Percentiles rank a stretch among this genome's conserved stretches.
phyloP scores from a whole-genome alignment of 331 rosid species.

The Phaseolus coccineus region DNA sequence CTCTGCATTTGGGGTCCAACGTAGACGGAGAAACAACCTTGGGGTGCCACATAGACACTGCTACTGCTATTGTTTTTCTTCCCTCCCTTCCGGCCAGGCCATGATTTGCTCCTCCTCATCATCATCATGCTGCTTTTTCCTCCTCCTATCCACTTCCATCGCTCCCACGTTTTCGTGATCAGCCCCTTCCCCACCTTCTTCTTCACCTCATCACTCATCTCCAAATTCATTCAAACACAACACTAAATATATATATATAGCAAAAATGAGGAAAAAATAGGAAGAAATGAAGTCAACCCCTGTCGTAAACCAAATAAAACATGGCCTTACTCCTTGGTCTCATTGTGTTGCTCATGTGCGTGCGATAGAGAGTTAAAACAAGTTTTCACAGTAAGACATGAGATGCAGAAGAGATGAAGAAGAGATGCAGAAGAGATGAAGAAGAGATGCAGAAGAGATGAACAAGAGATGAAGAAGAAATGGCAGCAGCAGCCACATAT shows the following conservation, averaged over 20 bases:
- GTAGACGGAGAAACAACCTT: conserved; percentile 86
- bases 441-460: no score
- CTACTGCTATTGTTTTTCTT: not conserved
- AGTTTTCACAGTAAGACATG: no score
- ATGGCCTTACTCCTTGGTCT: conserved; percentile 66
- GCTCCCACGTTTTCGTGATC: conserved; percentile 75
- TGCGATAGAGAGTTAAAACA: no score
- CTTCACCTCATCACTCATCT: not conserved
- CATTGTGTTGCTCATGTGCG: conserved; percentile 70
- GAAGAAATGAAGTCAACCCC: conserved; percentile 55
- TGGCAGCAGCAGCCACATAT: no score
- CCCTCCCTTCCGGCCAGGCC: conserved; percentile 9
- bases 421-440: no score
- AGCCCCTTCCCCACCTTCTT: conserved; percentile 48
- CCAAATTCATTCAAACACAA: no score
- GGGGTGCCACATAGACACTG: conserved; percentile 36
- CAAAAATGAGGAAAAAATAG: no score
- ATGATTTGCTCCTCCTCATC: conserved; percentile 42
- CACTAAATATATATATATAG: no score
- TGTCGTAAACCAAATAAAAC: conserved; percentile 73
- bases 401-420: no score
- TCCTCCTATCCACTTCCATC: conserved; percentile 76
- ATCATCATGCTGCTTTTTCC: not conserved
- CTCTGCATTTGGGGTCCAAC: conserved; percentile 77
- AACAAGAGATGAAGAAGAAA: no score